These are phyloP conservation scores for Ogataea polymorpha DNA, from an alignment of 805 yeast genomes.

Conservation along the genomic window DNA sequence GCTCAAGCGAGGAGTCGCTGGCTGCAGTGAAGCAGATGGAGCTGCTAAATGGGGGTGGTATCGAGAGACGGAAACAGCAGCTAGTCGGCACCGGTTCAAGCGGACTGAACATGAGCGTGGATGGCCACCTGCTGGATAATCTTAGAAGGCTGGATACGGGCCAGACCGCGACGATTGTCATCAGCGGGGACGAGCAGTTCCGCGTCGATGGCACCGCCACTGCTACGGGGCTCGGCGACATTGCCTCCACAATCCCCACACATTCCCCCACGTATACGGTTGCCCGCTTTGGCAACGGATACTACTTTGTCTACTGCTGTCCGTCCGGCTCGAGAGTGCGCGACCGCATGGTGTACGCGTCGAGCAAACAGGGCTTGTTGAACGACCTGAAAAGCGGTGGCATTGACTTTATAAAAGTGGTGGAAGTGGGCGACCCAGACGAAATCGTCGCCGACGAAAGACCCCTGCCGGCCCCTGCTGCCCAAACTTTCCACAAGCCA, in stretches of 20 bases:
- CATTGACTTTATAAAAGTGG: conserved; percentile 41
- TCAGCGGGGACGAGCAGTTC: conserved; percentile 13
- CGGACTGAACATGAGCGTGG: conserved; percentile 13
- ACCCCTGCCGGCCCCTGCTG: conserved; percentile 10
- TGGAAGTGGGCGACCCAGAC: conserved; percentile 72
- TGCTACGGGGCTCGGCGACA: conserved; percentile 19
- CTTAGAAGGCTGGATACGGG: conserved; percentile 3
- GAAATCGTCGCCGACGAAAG: conserved; percentile 57
- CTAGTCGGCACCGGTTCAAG: conserved; percentile 21
- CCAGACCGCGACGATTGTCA: conserved; percentile 13
- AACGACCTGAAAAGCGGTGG: conserved; percentile 43
- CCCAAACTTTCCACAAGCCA: conserved; percentile 52
- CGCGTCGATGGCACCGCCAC: conserved; percentile 13
- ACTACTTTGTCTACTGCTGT: conserved; percentile 75
- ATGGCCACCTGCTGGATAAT: conserved; percentile 3
- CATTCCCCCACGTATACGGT: conserved; percentile 59
- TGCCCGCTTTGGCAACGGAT: conserved; percentile 36
- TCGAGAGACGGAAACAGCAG: conserved; percentile 22
- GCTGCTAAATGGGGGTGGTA: conserved; percentile 33
- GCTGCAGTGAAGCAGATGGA: conserved; percentile 45
- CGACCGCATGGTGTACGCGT: conserved; percentile 90
- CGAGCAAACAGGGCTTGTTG: conserved; percentile 64
- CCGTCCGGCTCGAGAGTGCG: conserved; percentile 88
- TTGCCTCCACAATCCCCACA: conserved; percentile 34
- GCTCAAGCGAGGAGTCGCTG: conserved; percentile 55